A percentile compares a stretch with the other conserved stretches of the same genome.
Evolutionary conservation across 371 early-diverging fungal genomes (phyloP).

Genomic region (Lichtheimia ornata): DNA sequence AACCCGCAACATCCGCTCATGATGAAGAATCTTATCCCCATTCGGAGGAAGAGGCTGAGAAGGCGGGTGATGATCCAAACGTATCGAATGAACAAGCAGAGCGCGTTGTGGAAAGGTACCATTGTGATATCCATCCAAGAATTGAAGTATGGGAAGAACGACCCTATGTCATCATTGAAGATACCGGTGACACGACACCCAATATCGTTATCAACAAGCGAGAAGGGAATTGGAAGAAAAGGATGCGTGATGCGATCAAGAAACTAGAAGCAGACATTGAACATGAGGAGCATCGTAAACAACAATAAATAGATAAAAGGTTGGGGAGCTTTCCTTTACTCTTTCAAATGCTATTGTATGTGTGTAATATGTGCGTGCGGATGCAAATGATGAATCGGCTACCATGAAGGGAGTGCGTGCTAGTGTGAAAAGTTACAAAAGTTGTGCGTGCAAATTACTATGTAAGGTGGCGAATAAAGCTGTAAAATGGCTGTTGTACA

Average conservation of each 20-base stretch:
- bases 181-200: slow-evolving; percentile 23
- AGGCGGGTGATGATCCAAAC: slow-evolving; percentile 5
- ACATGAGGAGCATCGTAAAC: background rate
- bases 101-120: slow-evolving; percentile 5
- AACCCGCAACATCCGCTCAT: background rate
- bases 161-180: slow-evolving; percentile 34
- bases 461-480: background rate
- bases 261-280: slow-evolving; percentile 17
- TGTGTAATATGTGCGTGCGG: slow-evolving; percentile 1
- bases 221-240: slow-evolving; percentile 29
- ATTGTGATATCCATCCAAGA: slow-evolving; percentile 17
- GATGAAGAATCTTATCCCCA: background rate
- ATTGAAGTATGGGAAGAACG: slow-evolving; percentile 48
- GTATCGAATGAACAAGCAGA: background rate
- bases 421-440: background rate
- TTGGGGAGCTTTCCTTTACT: background rate
- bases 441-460: background rate
- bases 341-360: background rate
- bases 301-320: background rate
- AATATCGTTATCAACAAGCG: slow-evolving; percentile 29
- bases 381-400: background rate
- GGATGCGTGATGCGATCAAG: slow-evolving; percentile 22
- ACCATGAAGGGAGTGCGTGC: background rate
- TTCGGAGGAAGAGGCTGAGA: slow-evolving; percentile 17
- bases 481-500: background rate